Conservation (phyloP, 805 yeast genomes). For the Kluyveromyces nonfermentans region DNA sequence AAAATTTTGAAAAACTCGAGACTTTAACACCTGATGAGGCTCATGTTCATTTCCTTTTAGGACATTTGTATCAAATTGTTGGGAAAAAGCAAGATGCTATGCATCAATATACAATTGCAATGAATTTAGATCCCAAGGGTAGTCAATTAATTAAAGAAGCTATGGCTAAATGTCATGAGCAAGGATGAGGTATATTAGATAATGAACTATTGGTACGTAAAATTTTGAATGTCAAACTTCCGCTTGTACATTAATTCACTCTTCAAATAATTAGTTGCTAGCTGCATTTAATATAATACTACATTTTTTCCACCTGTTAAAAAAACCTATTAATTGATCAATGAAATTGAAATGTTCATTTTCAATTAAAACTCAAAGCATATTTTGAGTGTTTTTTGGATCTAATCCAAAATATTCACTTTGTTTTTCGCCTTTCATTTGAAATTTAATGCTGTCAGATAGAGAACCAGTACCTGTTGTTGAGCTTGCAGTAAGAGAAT, state of each 20-base stretch:
- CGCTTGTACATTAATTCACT: not conserved
- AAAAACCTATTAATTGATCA: not conserved
- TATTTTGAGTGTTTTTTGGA: constrained; percentile 5
- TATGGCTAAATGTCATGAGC: constrained; percentile 42
- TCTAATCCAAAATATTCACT: constrained; percentile 8
- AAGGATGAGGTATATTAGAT: constrained; percentile 12
- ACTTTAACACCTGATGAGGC: constrained; percentile 90
- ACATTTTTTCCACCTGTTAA: not conserved
- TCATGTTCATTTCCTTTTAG: constrained; percentile 80
- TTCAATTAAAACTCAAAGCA: not conserved
- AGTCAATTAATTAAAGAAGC: constrained; percentile 79
- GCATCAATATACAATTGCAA: constrained; percentile 77
- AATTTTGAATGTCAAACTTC: not conserved
- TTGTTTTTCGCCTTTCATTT: constrained; percentile 1
- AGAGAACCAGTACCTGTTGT: constrained; percentile 8
- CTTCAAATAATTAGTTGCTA: not conserved
- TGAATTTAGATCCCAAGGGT: constrained; percentile 89
- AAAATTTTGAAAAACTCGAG: constrained; percentile 62
- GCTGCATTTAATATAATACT: not conserved
- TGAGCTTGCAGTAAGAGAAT: constrained; percentile 50
- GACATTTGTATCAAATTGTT: constrained; percentile 72
- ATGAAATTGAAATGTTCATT: not conserved
- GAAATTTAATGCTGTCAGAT: constrained; percentile 1
- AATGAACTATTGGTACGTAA: not conserved
- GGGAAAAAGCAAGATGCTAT: constrained; percentile 71